phyloP scores from a whole-genome alignment of 2,329 filamentous ascomycete genomes.

The Talaromyces sp. region DNA sequence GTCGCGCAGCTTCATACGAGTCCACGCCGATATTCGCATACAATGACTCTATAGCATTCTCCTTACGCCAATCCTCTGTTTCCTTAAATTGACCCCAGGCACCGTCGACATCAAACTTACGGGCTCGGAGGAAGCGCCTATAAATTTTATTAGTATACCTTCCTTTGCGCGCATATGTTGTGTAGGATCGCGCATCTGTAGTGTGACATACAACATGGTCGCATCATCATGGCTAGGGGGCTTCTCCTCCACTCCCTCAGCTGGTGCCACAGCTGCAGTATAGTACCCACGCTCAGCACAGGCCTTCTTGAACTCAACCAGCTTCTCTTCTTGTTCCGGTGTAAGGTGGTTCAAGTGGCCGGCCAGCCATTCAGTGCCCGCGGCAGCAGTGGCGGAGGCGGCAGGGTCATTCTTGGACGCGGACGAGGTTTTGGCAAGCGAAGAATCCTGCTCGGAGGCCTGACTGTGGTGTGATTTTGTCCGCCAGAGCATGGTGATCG shows the following conservation, averaged over 20 bases:
- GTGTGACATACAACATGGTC: slow-evolving; percentile 48
- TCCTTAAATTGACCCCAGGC: slow-evolving; percentile 83
- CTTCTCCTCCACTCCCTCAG: slow-evolving; percentile 33
- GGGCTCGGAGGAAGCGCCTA: slow-evolving; percentile 83
- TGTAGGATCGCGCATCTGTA: not conserved
- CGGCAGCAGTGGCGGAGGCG: slow-evolving; percentile 39
- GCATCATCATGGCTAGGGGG: slow-evolving; percentile 50
- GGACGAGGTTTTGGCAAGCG: slow-evolving; percentile 29
- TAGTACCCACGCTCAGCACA: slow-evolving; percentile 65
- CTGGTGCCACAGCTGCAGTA: slow-evolving; percentile 31
- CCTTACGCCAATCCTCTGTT: slow-evolving; percentile 82
- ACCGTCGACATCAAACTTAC: slow-evolving; percentile 76
- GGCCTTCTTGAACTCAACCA: slow-evolving; percentile 71
- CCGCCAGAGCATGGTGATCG: slow-evolving; percentile 32
- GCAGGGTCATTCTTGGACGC: slow-evolving; percentile 39
- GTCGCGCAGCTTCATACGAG: slow-evolving; percentile 74
- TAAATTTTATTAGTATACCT: not conserved
- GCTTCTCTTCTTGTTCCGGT: slow-evolving; percentile 65
- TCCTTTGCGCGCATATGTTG: not conserved
- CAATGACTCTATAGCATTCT: slow-evolving; percentile 75
- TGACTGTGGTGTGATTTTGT: slow-evolving; percentile 34
- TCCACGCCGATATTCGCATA: slow-evolving; percentile 86
- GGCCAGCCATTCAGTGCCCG: slow-evolving; percentile 41
- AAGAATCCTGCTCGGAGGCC: slow-evolving; percentile 26
- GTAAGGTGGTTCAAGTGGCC: slow-evolving; percentile 83